A percentile compares a stretch with the other conserved stretches of the same genome.
phyloP scores from a whole-genome alignment of 1,139 yeast species.

The Kodamaea ohmeri region DNA sequence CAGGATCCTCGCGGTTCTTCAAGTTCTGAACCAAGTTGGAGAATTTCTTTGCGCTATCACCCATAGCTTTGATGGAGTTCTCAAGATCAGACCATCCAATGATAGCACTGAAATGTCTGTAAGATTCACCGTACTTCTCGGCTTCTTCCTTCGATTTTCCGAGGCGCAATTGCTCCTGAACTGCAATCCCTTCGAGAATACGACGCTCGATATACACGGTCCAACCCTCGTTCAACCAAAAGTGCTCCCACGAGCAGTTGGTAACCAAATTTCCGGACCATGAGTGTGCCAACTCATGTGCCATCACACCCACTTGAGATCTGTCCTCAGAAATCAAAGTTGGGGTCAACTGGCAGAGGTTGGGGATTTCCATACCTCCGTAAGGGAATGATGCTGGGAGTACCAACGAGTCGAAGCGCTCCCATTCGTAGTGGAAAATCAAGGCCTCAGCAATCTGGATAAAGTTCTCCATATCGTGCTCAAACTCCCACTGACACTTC shows the following conservation, averaged over 20 bases:
- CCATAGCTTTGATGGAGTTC: slow-evolving; percentile 62
- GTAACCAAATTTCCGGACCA: slow-evolving; percentile 93
- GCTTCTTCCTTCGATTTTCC: slow-evolving; percentile 16
- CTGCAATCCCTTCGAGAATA: slow-evolving; percentile 59
- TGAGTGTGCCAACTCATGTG: slow-evolving; percentile 89
- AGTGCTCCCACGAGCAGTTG: slow-evolving; percentile 88
- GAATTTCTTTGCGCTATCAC: slow-evolving; percentile 49
- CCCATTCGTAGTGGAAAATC: slow-evolving; percentile 86
- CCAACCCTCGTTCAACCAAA: slow-evolving; percentile 97
- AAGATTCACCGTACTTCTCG: slow-evolving; percentile 60
- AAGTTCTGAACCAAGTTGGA: slow-evolving; percentile 70
- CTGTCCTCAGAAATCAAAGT: slow-evolving; percentile 85
- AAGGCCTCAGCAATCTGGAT: slow-evolving; percentile 76
- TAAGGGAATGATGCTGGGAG: slow-evolving; percentile 86
- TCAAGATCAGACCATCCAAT: slow-evolving; percentile 87
- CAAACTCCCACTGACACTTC: slow-evolving; percentile 76
- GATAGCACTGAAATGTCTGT: slow-evolving; percentile 77
- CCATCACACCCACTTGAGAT: slow-evolving; percentile 82
- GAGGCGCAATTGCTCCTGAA: slow-evolving; percentile 15
- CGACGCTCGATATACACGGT: slow-evolving; percentile 88
- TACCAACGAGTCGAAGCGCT: slow-evolving; percentile 74
- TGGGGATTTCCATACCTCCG: slow-evolving; percentile 96
- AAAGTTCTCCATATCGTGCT: slow-evolving; percentile 76
- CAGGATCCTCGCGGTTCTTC: slow-evolving; percentile 71
- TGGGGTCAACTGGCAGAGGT: slow-evolving; percentile 88